Base-by-base conservation (phyloP, 1,284 basidiomycete species). In the Golubevia sp. region DNA sequence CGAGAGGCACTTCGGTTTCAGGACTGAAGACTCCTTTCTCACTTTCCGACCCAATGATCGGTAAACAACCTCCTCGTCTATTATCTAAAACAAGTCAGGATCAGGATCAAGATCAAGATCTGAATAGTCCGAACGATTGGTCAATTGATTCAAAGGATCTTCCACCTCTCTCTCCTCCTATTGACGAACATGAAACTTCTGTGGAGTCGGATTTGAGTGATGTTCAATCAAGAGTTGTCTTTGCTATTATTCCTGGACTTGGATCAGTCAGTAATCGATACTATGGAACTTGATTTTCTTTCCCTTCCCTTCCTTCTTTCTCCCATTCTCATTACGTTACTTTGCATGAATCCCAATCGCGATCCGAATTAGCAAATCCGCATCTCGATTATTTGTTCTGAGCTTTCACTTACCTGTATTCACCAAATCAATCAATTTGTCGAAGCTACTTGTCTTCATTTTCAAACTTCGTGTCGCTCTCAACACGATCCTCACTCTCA, bases 251-350 rank as follows among this genome's bases (percentile, higher is more conserved):
- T 3, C 77, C 79, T 1, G 77, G 77, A 15, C 71, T 70, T 49
- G 79, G 78, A 6, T 71, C 71, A 23, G 80, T 82, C 52, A 77
- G 79, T 18, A 78, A 82, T 60, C 71, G 79, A 0, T 82, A 76
- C 67, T 82, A 67, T 67, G 73, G 77, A 30, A 79, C 30, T 25
- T 53, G 51, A 53, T 30, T 44, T 44, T 13, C 18, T 44, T 44
- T 44, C 38, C 38, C 11, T 44, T 44, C 18, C 38, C 13, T 44
- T 44, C 18, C 13, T 44, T 34, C 30, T 34, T 11, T 5, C 11
- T 34, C 30, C 30, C 11, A 11, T 34, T n/a, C n/a, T n/a, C n/a
- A n/a, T n/a, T n/a, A n/a, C n/a, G n/a, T n/a, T n/a, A n/a, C n/a
- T n/a, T n/a, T n/a, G n/a, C n/a, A n/a, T n/a, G n/a, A n/a, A n/a